Percentiles rank a stretch among this genome's conserved stretches.
These are phyloP conservation scores for Tetragonia tetragonoides DNA, from an alignment of 148 eudicot genomes.

Conservation along the genomic window DNA sequence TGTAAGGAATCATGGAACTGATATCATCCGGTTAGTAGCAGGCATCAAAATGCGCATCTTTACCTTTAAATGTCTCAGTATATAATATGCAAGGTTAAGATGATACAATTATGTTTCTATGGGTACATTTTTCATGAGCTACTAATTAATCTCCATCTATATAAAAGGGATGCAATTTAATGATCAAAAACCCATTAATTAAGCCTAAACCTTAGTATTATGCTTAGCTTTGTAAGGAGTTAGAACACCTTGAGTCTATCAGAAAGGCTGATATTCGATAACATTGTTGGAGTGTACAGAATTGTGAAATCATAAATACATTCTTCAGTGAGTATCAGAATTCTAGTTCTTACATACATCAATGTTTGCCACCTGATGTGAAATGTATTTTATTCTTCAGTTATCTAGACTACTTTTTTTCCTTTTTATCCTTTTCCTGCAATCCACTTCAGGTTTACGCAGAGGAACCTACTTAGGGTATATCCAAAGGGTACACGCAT, in stretches of 20 bases:
- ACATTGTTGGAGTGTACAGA: too few relatives aligned
- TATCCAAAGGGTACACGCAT: slow-evolving; percentile 64
- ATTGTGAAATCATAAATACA: too few relatives aligned
- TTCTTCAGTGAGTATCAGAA: too few relatives aligned
- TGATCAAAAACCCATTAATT: not conserved
- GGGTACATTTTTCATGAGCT: too few relatives aligned
- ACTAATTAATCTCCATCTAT: too few relatives aligned
- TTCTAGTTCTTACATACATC: too few relatives aligned
- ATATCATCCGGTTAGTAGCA: slow-evolving; percentile 45
- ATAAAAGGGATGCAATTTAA: not conserved
- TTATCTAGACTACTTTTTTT: too few relatives aligned
- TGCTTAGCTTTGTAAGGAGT: not conserved
- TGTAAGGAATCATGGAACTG: slow-evolving; percentile 28
- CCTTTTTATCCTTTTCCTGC: too few relatives aligned
- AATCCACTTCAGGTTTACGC: slow-evolving; percentile 52
- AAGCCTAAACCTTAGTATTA: not conserved
- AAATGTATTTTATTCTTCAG: too few relatives aligned
- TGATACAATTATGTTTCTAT: too few relatives aligned
- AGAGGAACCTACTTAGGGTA: slow-evolving; percentile 55
- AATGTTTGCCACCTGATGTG: too few relatives aligned
- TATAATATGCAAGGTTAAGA: not conserved
- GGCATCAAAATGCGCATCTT: not conserved
- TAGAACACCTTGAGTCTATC: not conserved
- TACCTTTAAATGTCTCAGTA: not conserved
- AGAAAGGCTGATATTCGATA: too few relatives aligned